Evolutionary conservation across 768 basidiomycete species (phyloP).

Genomic region (Amanita rubescens): DNA sequence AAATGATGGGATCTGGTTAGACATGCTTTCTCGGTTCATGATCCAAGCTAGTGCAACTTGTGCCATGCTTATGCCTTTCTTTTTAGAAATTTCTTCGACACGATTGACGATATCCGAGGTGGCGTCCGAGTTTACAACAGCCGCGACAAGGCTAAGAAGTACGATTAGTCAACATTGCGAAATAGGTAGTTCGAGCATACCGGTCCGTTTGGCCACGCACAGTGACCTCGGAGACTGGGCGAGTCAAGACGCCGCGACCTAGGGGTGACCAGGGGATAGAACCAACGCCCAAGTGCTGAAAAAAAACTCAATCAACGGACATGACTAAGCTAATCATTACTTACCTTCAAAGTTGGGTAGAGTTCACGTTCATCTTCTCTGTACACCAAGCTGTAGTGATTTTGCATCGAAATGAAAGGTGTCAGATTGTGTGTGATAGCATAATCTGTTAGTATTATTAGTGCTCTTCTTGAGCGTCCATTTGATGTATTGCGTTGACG

Average conservation of each 20-base stretch:
- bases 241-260: slow-evolving; percentile 42
- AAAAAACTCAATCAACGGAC: background rate
- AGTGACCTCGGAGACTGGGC: slow-evolving; percentile 29
- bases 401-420: too few relatives aligned
- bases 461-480: too few relatives aligned
- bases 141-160: too few relatives aligned
- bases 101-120: too few relatives aligned
- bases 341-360: slow-evolving; percentile 53
- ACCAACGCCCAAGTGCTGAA: slow-evolving; percentile 45
- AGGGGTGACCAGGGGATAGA: slow-evolving; percentile 56
- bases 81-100: too few relatives aligned
- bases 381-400: too few relatives aligned
- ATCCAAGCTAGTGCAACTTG: too few relatives aligned
- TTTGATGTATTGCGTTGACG: background rate
- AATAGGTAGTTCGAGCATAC: background rate
- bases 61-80: too few relatives aligned
- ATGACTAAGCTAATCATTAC: background rate
- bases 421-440: slow-evolving; percentile 49
- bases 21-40: slow-evolving; percentile 31
- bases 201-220: background rate
- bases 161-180: background rate
- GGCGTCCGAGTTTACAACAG: background rate
- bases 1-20: background rate
- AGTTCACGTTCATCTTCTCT: slow-evolving; percentile 56
- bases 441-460: slow-evolving; percentile 39